Conservation (phyloP, 2,329 filamentous ascomycete genomes). For the Trichoderma koningii region DNA sequence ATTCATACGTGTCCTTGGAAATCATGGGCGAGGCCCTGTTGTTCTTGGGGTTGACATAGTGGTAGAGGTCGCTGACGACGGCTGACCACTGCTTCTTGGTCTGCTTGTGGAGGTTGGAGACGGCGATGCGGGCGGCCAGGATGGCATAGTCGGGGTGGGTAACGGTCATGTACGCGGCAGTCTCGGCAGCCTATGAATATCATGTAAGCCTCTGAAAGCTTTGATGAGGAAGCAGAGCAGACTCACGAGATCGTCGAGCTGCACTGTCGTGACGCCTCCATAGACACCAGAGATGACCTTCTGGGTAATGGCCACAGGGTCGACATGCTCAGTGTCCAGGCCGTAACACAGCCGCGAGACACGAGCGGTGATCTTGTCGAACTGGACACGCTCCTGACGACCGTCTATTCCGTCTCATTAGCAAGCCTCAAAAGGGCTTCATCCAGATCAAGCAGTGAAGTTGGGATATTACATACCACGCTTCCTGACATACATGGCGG, state of each 20-base stretch:
- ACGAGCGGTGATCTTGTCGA: slow-evolving; percentile 99
- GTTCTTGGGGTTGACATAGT: slow-evolving; percentile 97
- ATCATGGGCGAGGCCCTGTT: slow-evolving; percentile 87
- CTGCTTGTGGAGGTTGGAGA: slow-evolving; percentile 99
- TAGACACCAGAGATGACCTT: slow-evolving; percentile 99
- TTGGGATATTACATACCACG: slow-evolving; percentile 52
- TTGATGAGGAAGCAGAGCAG: not conserved
- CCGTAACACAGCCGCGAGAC: slow-evolving; percentile 98
- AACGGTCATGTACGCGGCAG: slow-evolving; percentile 99
- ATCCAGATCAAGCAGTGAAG: not conserved
- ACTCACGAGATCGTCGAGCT: slow-evolving; percentile 93
- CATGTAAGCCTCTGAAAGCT: slow-evolving; percentile 17
- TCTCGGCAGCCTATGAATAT: slow-evolving; percentile 80
- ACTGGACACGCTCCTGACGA: slow-evolving; percentile 99
- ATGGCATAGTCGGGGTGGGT: slow-evolving; percentile 99
- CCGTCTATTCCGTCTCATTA: slow-evolving; percentile 67
- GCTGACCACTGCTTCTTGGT: slow-evolving; percentile 99
- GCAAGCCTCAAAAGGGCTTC: slow-evolving; percentile 23
- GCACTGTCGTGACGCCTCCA: slow-evolving; percentile 93
- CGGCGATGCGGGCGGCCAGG: slow-evolving; percentile 94
- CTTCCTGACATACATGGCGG: slow-evolving; percentile 64
- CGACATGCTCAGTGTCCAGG: slow-evolving; percentile 90
- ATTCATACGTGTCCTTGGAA: slow-evolving; percentile 84
- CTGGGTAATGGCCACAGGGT: slow-evolving; percentile 96
- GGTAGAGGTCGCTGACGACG: slow-evolving; percentile 88